A percentile compares a stretch with the other conserved stretches of the same genome.
These are phyloP conservation scores for Dissophora globulifera DNA, from an alignment of 192 early-diverging fungal species.

Conservation along the genomic window DNA sequence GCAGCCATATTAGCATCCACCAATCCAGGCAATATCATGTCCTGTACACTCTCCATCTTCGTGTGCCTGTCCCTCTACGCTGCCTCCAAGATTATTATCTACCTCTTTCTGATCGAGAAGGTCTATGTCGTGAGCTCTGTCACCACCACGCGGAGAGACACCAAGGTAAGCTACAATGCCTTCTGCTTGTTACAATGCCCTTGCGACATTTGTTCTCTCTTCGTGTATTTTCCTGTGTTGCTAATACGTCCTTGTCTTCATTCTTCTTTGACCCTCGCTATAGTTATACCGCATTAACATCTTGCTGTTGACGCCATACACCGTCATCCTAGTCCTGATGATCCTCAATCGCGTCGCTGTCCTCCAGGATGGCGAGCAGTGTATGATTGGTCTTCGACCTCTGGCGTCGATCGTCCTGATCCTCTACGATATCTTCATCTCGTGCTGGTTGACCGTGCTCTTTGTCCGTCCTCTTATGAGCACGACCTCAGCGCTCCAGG, in stretches of 20 bases:
- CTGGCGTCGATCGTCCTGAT: constrained; percentile 33
- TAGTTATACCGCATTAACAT: constrained; percentile 38
- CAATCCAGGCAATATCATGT: constrained; percentile 52
- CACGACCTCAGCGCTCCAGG: constrained; percentile 37
- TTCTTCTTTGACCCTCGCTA: too few relatives aligned
- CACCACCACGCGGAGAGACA: constrained; percentile 34
- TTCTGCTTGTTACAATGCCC: neutral
- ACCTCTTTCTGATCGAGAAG: constrained; percentile 61
- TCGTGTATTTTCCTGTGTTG: neutral
- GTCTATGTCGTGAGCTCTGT: constrained; percentile 40
- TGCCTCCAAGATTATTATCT: constrained; percentile 55
- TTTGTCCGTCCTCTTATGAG: constrained; percentile 50
- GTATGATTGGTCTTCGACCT: constrained; percentile 34
- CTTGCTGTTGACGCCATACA: constrained; percentile 32
- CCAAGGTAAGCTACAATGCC: constrained; percentile 14
- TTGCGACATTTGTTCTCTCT: neutral
- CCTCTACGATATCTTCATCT: constrained; percentile 46
- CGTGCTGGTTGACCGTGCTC: constrained; percentile 41
- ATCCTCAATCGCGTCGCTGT: constrained; percentile 31
- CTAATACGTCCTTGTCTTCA: too few relatives aligned
- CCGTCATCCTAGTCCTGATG: constrained; percentile 34
- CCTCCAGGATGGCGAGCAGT: constrained; percentile 29
- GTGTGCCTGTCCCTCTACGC: constrained; percentile 56
- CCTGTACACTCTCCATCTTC: constrained; percentile 54
- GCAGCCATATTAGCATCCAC: constrained; percentile 55